A percentile compares a stretch with the other conserved stretches of the same genome.
These are phyloP conservation scores for Tephrocybe rancida DNA, from an alignment of 768 basidiomycete genomes.

Conservation along the genomic window DNA sequence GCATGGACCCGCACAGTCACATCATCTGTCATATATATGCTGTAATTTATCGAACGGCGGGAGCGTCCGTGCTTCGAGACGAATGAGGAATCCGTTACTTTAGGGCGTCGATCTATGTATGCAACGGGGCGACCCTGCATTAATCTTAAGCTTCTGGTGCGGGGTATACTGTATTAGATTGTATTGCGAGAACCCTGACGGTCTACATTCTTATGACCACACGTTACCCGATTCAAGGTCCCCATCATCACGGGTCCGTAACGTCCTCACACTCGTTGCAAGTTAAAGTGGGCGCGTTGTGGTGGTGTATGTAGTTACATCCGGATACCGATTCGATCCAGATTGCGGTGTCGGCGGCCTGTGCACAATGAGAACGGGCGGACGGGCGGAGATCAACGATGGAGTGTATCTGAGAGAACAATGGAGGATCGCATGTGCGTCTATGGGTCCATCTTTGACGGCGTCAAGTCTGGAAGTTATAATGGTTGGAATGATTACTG, in stretches of 20 bases:
- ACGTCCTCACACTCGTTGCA: not conserved
- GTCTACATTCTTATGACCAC: not conserved
- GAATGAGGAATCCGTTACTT: not conserved
- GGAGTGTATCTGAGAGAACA: not conserved
- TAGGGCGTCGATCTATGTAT: not conserved
- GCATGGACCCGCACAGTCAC: not conserved
- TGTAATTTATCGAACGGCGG: not conserved
- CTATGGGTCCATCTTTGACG: not conserved
- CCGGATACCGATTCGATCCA: not conserved
- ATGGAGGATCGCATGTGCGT: not conserved
- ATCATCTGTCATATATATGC: not conserved
- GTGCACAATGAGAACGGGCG: not conserved
- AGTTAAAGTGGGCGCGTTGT: not conserved
- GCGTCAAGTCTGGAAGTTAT: not conserved
- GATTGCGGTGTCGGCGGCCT: not conserved
- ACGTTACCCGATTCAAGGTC: not conserved
- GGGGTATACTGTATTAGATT: not conserved
- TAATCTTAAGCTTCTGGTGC: not conserved
- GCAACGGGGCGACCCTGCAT: not conserved
- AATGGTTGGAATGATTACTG: not conserved
- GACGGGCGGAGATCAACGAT: not conserved
- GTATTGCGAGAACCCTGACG: not conserved
- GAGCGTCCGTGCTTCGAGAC: not conserved
- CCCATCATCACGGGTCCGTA: slow-evolving; percentile 1
- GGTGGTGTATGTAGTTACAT: not conserved